Evolutionary conservation across 108 stramenopile genomes (phyloP), one percentile per base, ranked within the genome.

Genomic region (Seminavis robusta): DNA sequence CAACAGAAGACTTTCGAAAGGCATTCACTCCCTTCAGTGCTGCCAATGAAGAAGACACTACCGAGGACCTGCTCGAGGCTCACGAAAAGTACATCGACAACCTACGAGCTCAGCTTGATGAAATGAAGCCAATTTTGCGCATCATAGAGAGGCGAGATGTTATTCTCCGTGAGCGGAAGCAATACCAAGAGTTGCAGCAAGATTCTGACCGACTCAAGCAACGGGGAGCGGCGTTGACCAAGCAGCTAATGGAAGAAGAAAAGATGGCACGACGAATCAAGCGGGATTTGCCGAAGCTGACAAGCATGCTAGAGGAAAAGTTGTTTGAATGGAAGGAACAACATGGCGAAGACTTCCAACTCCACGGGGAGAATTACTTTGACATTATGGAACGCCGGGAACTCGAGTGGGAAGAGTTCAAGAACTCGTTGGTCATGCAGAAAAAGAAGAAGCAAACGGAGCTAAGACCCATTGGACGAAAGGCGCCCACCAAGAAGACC

Each of bases 191-290:
- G 29, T 69, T 95, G 3, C 88, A 92, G 52, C 89, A 90, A 43
- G 90, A 95, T 64, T 84, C 94, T 4, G 79, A 86, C 37, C 75
- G 94, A 19, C 58, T 95, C 58, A 81, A 95, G 64, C 84, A 89
- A 67, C 79, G 94, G 38, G 81, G 84, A 19, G 86, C 90, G 16
- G 79, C 81, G 0, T 63, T 86, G 64, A 81, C 86, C n/a, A 78
- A 74, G 62, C 94, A 92, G 66, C 80, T 92, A 21, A 89, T 86
- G 87, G 81, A 86, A 47, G 94, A 95, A 73, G 94, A 95, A 62
- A 95, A 92, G 64, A 95, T 95, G 90, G 78, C 65, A n/a, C 55
- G 81, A 55, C 66, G 90, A 24, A 90, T 95, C 47, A 80, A 86
- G 55, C 83, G 81, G 45, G 90, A 90, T 16, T 66, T 95, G 20